A percentile compares a stretch with the other conserved stretches of the same genome.
These are phyloP conservation scores for Pelargonium exstipulatum DNA, from an alignment of 441 rosid genomes.

Conservation along the genomic window DNA sequence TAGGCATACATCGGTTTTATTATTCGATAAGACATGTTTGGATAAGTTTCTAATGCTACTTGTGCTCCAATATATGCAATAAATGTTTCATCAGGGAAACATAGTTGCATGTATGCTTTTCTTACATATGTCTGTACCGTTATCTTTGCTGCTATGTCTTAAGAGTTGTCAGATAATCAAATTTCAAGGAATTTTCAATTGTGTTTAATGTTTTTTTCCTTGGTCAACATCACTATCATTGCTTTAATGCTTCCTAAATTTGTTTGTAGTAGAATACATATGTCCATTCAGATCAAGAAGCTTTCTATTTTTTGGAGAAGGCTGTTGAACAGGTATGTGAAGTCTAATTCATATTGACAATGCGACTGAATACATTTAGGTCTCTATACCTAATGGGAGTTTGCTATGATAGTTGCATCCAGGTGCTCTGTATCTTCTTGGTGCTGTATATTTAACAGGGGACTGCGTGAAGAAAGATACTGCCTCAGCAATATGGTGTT, in stretches of 20 bases:
- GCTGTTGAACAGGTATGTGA: constrained; percentile 78
- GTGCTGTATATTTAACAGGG: constrained; percentile 76
- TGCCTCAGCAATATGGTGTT: constrained; percentile 91
- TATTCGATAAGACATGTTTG: not conserved
- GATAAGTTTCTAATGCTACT: not conserved
- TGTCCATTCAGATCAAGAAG: constrained; percentile 79
- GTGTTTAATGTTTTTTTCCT: not conserved
- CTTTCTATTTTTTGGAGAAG: constrained; percentile 81
- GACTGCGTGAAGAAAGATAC: constrained; percentile 85
- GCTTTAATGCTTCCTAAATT: not conserved
- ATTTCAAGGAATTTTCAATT: not conserved
- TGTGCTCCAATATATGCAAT: not conserved
- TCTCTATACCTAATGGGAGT: constrained; percentile 26
- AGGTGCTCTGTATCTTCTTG: constrained; percentile 88
- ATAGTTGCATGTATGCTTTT: not conserved
- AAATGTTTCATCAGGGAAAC: not conserved
- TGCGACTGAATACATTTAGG: constrained; percentile 8
- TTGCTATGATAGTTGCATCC: constrained; percentile 67
- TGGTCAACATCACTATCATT: not conserved
- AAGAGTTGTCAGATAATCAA: too few relatives aligned
- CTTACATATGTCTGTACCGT: too few relatives aligned
- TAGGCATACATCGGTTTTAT: not conserved
- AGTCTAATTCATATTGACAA: not conserved
- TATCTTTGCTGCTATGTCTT: too few relatives aligned
- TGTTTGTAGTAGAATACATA: constrained; percentile 52